Percentiles rank a stretch among this genome's conserved stretches.
Evolutionary conservation across 164 flowering plant genomes (phyloP).

Genomic region (Magnolia sinica): DNA sequence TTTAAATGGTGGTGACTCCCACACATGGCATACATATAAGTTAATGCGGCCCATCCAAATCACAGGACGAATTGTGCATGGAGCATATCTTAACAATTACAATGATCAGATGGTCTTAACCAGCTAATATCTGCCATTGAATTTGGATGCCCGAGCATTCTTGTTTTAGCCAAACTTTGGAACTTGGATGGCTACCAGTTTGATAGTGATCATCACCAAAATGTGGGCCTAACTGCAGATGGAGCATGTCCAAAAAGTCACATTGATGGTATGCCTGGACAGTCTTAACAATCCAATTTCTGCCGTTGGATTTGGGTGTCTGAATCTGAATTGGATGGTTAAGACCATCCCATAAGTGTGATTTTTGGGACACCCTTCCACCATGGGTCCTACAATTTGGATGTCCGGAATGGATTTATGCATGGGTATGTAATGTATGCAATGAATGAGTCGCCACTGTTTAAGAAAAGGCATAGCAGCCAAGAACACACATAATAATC

Average conservation of each 20-base stretch:
- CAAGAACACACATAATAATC: background rate
- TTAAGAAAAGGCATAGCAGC: background rate
- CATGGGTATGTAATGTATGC: too few relatives aligned
- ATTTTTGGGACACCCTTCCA: background rate
- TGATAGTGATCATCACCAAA: background rate
- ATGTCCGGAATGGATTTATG: background rate
- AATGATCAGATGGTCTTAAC: background rate
- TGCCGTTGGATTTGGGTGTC: background rate
- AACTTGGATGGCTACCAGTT: background rate
- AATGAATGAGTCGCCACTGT: too few relatives aligned
- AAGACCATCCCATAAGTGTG: background rate
- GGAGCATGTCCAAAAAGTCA: background rate
- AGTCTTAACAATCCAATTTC: background rate
- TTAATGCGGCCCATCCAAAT: too few relatives aligned
- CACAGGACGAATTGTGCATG: background rate
- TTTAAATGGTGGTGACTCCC: too few relatives aligned
- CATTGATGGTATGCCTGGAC: background rate
- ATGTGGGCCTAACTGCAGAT: background rate
- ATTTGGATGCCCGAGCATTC: background rate
- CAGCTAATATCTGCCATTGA: too few relatives aligned
- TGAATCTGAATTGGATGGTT: background rate
- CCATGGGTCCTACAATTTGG: background rate
- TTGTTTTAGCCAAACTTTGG: background rate
- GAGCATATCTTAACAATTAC: background rate
- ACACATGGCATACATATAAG: too few relatives aligned